phyloP scores from a whole-genome alignment of 345 rosid genomes.

The Arabidopsis suecica region DNA sequence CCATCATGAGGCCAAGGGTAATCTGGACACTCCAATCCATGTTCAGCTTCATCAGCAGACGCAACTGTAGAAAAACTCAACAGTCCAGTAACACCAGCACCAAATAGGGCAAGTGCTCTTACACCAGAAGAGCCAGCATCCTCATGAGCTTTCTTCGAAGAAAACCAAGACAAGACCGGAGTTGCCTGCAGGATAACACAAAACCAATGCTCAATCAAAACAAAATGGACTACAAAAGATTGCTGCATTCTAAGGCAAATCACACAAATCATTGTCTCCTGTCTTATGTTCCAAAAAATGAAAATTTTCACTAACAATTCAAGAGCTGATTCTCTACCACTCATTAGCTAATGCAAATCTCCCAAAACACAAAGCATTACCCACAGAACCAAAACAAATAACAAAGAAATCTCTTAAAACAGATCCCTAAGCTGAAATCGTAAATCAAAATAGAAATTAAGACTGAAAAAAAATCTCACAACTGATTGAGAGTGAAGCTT shows the following conservation, averaged over 20 bases:
- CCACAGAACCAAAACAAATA: conserved; percentile 4
- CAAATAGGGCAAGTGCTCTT: conserved; percentile 73
- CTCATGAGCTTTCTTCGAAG: conserved; percentile 71
- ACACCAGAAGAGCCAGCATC: conserved; percentile 62
- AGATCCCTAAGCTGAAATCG: conserved; percentile 32
- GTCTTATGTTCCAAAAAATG: conserved; percentile 1
- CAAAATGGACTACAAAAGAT: background rate
- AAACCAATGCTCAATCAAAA: conserved; percentile 31
- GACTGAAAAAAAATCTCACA: conserved; percentile 50
- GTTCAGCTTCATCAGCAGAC: conserved; percentile 98
- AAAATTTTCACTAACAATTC: background rate
- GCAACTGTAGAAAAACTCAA: conserved; percentile 77
- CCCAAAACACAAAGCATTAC: conserved; percentile 1
- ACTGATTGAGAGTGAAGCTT: conserved; percentile 69
- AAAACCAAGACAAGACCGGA: conserved; percentile 59
- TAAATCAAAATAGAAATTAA: conserved; percentile 1
- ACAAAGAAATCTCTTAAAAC: conserved; percentile 10
- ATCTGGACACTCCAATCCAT: conserved; percentile 77
- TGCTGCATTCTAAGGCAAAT: background rate
- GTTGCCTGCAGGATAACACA: conserved; percentile 54
- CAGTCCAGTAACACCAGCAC: conserved; percentile 91
- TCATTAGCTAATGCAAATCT: background rate
- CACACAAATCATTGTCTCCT: background rate
- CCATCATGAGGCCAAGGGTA: conserved; percentile 99
- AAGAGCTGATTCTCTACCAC: background rate